A percentile compares a stretch with the other conserved stretches of the same genome.
Evolutionary conservation across 2,329 filamentous ascomycete species (phyloP).

Genomic region (Podosphaera leucotricha): DNA sequence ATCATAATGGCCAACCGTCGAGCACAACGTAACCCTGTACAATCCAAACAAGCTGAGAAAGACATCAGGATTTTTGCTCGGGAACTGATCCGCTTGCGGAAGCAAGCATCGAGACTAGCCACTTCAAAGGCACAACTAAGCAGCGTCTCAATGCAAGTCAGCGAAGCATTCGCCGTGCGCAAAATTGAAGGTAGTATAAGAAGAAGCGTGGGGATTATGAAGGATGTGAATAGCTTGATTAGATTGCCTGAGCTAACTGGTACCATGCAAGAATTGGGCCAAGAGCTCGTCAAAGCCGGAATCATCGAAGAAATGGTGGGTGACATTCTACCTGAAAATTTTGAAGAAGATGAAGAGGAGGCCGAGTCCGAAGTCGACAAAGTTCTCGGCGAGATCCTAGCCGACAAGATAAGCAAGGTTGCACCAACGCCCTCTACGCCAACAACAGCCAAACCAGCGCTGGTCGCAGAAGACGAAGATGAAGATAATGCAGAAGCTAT

Average conservation of each 20-base stretch:
- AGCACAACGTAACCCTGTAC: constrained; percentile 55
- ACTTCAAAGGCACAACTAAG: constrained; percentile 82
- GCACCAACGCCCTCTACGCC: constrained; percentile 31
- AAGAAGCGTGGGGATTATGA: constrained; percentile 81
- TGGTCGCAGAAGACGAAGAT: constrained; percentile 36
- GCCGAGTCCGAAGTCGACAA: constrained; percentile 74
- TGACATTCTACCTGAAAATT: constrained; percentile 59
- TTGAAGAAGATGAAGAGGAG: constrained; percentile 55
- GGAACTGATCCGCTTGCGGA: constrained; percentile 65
- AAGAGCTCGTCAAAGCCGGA: constrained; percentile 79
- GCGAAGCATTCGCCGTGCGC: constrained; percentile 81
- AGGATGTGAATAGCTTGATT: constrained; percentile 75
- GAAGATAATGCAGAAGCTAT: constrained; percentile 76
- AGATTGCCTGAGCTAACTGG: constrained; percentile 63
- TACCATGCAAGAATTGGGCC: constrained; percentile 71
- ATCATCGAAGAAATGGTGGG: constrained; percentile 97
- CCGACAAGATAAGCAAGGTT: constrained; percentile 51
- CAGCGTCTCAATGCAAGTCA: constrained; percentile 92
- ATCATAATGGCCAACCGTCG: constrained; percentile 68
- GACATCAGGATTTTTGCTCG: constrained; percentile 76
- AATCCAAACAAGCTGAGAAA: constrained; percentile 52
- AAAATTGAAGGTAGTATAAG: constrained; percentile 88
- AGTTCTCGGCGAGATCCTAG: constrained; percentile 73
- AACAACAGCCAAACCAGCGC: constrained; percentile 25
- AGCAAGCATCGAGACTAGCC: constrained; percentile 46